Conservation (phyloP, 768 basidiomycete genomes). For the Xerocomellus intermedius region DNA sequence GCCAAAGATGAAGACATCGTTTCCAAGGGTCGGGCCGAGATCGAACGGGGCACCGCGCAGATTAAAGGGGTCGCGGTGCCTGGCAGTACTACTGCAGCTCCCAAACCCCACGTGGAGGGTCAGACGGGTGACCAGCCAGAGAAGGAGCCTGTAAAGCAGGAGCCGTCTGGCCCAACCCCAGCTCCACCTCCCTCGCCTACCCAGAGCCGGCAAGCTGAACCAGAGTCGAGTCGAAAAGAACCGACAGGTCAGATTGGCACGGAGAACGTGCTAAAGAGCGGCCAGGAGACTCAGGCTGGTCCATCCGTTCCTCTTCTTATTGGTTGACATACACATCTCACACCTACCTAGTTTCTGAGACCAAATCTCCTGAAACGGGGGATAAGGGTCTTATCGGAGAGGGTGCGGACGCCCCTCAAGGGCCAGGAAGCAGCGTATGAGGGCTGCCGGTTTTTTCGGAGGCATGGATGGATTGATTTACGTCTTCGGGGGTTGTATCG, state of each 20-base stretch:
- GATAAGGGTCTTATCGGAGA: background rate
- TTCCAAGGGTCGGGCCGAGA: slow-evolving; percentile 38
- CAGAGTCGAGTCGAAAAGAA: background rate
- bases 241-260: background rate
- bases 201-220: background rate
- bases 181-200: background rate
- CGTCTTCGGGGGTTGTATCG: too few species aligned
- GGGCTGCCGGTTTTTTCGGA: background rate
- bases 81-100: background rate
- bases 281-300: slow-evolving; percentile 4
- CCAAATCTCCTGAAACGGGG: background rate
- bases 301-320: background rate
- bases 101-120: background rate
- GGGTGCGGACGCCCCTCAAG: slow-evolving; percentile 5
- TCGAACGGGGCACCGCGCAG: slow-evolving; percentile 38
- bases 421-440: slow-evolving; percentile 2
- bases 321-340: background rate
- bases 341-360: background rate
- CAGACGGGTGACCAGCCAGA: background rate
- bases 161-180: background rate
- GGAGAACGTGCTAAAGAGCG: background rate
- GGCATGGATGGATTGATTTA: too few species aligned
- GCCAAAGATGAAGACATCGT: slow-evolving; percentile 37
- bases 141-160: background rate
- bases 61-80: slow-evolving; percentile 17